Conservation (phyloP, 2,329 filamentous ascomycete species). For the Sphaerostilbella broomeana region DNA sequence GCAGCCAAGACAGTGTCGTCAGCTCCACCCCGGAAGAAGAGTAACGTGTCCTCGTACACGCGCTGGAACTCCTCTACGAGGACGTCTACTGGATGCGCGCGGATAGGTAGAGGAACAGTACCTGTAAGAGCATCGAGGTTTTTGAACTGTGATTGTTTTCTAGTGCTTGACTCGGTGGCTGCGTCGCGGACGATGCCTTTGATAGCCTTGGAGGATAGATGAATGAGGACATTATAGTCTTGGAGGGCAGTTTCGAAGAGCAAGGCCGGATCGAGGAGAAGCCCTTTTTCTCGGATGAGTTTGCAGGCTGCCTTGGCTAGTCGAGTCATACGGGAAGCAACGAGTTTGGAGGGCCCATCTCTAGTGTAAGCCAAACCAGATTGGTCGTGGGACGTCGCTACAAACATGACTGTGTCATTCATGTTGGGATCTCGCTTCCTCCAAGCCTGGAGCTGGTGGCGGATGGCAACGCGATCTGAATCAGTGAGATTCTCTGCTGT, state of each 20-base stretch:
- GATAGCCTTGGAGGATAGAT: constrained; percentile 53
- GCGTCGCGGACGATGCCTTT: constrained; percentile 35
- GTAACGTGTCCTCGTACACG: constrained; percentile 60
- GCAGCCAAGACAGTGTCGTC: constrained; percentile 49
- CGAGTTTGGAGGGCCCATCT: constrained; percentile 66
- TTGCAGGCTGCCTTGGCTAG: constrained; percentile 71
- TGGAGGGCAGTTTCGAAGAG: constrained; percentile 67
- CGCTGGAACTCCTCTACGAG: constrained; percentile 62
- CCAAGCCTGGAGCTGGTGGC: constrained; percentile 73
- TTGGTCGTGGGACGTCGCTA: constrained; percentile 69
- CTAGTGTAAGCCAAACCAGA: constrained; percentile 77
- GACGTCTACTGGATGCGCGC: constrained; percentile 53
- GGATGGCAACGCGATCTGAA: constrained; percentile 55
- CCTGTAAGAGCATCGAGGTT: constrained; percentile 63
- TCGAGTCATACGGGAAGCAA: constrained; percentile 74
- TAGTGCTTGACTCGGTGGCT: constrained; percentile 29
- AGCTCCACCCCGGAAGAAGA: constrained; percentile 71
- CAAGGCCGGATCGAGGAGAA: constrained; percentile 40
- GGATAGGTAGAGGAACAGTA: constrained; percentile 39
- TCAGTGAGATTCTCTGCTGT: constrained; percentile 54
- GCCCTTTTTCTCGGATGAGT: constrained; percentile 47
- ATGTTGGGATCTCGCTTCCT: constrained; percentile 81
- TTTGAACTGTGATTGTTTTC: constrained; percentile 59
- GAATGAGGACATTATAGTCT: constrained; percentile 84
- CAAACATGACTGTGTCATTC: constrained; percentile 76